Evolutionary conservation across 2,329 filamentous ascomycete genomes (phyloP).

Genomic region (Lasiodiplodia sp.): DNA sequence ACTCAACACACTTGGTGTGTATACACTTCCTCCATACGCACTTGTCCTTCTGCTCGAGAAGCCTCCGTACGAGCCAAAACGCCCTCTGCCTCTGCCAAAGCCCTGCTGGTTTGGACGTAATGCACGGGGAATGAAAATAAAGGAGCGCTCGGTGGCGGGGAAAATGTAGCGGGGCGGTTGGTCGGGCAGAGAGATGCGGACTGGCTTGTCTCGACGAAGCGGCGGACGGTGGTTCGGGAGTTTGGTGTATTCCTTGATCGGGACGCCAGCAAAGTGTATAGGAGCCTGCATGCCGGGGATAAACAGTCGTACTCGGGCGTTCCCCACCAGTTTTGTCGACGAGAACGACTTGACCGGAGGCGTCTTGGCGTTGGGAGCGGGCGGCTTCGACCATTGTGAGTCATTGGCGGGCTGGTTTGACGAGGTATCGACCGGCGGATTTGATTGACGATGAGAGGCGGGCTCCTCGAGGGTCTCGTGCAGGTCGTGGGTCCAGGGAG

Average conservation of each 20-base stretch:
- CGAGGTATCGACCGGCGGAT: neutral
- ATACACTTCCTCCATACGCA: constrained; percentile 79
- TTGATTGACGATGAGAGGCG: constrained; percentile 62
- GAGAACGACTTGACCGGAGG: constrained; percentile 64
- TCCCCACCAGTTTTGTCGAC: constrained; percentile 82
- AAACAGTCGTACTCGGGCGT: constrained; percentile 82
- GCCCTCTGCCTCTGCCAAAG: constrained; percentile 70
- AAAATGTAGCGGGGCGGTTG: constrained; percentile 86
- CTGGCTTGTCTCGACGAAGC: constrained; percentile 92
- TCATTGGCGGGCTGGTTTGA: constrained; percentile 30
- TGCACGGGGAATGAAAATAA: constrained; percentile 96
- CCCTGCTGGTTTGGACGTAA: constrained; percentile 91
- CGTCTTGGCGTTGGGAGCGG: constrained; percentile 34
- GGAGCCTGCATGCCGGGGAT: constrained; percentile 78
- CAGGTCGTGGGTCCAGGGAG: constrained; percentile 92
- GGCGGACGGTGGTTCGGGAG: constrained; percentile 94
- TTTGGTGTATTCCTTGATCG: constrained; percentile 89
- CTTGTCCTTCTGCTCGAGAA: constrained; percentile 80
- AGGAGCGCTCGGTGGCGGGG: constrained; percentile 87
- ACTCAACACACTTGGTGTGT: constrained; percentile 87
- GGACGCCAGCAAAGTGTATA: constrained; percentile 74
- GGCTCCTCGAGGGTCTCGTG: constrained; percentile 58
- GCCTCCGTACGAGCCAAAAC: constrained; percentile 72
- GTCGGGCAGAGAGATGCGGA: constrained; percentile 87
- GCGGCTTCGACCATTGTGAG: constrained; percentile 33